Percentiles rank a stretch among this genome's conserved stretches.
Conservation (phyloP, 129 eudicot genomes). For the Tanacetum coccineum region DNA sequence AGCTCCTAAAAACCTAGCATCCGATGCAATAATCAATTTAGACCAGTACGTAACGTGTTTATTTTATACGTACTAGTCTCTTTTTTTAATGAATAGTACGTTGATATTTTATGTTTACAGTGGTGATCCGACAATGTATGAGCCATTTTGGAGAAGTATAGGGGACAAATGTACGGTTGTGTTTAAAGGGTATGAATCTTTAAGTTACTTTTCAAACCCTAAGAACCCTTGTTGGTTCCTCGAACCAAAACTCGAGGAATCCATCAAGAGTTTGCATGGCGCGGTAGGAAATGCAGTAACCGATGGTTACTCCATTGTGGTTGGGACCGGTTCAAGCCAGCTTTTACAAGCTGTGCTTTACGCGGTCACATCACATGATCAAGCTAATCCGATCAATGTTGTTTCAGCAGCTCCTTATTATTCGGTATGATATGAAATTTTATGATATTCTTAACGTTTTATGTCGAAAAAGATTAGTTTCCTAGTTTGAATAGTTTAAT, state of each 20-base stretch:
- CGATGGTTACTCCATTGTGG: constrained; percentile 51
- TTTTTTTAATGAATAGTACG: background rate
- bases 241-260: constrained; percentile 67
- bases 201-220: constrained; percentile 62
- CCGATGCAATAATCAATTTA: constrained; percentile 46
- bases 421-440: constrained; percentile 41
- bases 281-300: constrained; percentile 64
- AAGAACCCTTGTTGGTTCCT: constrained; percentile 71
- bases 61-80: background rate
- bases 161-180: constrained; percentile 51
- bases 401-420: constrained; percentile 74
- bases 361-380: constrained; percentile 45
- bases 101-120: constrained; percentile 29
- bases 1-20: constrained; percentile 11
- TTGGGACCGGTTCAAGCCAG: constrained; percentile 92
- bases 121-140: constrained; percentile 83
- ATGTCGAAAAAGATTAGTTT: background rate
- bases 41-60: constrained; percentile 45
- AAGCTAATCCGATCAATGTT: constrained; percentile 42
- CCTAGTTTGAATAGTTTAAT: background rate
- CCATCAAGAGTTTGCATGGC: constrained; percentile 54
- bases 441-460: too few relatives aligned
- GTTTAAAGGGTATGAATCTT: constrained; percentile 47
- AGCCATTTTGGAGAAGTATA: constrained; percentile 50
- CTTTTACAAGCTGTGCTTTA: constrained; percentile 56